phyloP scores from a whole-genome alignment of 192 early-diverging fungal genomes.

The Endogone sp. region DNA sequence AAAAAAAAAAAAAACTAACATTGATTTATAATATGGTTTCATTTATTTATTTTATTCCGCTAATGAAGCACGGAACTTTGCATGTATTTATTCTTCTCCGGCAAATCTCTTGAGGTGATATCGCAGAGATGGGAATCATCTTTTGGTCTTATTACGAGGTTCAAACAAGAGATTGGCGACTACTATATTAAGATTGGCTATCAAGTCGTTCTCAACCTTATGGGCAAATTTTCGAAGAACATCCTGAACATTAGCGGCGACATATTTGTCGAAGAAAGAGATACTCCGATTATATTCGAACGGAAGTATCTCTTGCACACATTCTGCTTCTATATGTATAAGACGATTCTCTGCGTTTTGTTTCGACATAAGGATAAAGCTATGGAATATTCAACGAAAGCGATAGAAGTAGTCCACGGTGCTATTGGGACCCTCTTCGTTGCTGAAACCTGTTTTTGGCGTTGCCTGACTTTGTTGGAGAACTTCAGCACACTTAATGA shows the following conservation, averaged over 20 bases:
- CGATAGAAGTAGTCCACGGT: not conserved
- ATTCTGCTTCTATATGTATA: constrained; percentile 7
- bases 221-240: constrained; percentile 3
- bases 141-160: constrained; percentile 10
- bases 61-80: constrained; percentile 15
- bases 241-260: constrained; percentile 10
- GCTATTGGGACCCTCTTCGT: constrained; percentile 8
- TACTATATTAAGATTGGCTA: constrained; percentile 25
- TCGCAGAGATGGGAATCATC: constrained; percentile 3
- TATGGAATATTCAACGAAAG: not conserved
- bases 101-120: constrained; percentile 12
- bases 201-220: constrained; percentile 22
- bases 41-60: not conserved
- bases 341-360: not conserved
- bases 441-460: not conserved
- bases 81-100: constrained; percentile 19
- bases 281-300: not conserved
- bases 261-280: constrained; percentile 5
- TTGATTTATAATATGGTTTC: no score
- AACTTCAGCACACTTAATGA: not conserved
- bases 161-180: constrained; percentile 25
- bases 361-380: constrained; percentile 11
- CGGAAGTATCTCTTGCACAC: not conserved
- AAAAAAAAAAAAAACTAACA: no score
- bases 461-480: constrained; percentile 1